Evolutionary conservation across 2,329 filamentous ascomycete species (phyloP), one percentile per base, ranked within the genome.

Genomic region (Tolypocladium cylindrosporum): DNA sequence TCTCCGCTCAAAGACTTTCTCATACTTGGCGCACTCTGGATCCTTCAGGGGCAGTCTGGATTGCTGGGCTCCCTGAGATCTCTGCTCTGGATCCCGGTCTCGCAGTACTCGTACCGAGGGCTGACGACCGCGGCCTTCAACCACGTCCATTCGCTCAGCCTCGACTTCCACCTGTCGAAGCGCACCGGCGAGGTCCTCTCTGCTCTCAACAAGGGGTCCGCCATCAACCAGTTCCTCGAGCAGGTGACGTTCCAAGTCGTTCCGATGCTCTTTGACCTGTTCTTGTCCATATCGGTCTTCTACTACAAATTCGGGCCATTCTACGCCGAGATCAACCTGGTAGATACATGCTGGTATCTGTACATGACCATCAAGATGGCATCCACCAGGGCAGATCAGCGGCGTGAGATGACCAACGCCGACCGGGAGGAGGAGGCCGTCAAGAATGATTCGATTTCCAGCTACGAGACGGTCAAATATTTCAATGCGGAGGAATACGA

Each of bases 401-500:
- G 94, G 66, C 84, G 94, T 60, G 85, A 93, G 68, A 97, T 97
- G 88, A 93, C 93, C 55, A 97, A 97, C 69, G 90, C 91, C 16
- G 91, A 94, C 64, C 84, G 94, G 62, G 91, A 97, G 74, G 91
- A 97, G 74, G 93, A 97, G 72, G 94, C 94, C 8, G 91, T 97
- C 65, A 97, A 97, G 75, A 97, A 97, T 69, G 94, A 99, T 72
- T 97, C 94, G 0, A 94, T 99, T 77, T 91, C 94, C 61, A 96
- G 91, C n/a, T 99, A 97, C 71, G 94, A 99, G 75, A 93, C 89
- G 2, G 90, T 93, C 69, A 94, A 93, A 70, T 93, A 93, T 67
- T 94, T 94, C 78, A 93, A 93, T 65, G 89, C 89, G 9, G 90
- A 93, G 67, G 78, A 83, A 2, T 92, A 89, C 67, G 90, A 94